Conservation (phyloP, 1,284 basidiomycete species). For the Ustilago tritici region DNA sequence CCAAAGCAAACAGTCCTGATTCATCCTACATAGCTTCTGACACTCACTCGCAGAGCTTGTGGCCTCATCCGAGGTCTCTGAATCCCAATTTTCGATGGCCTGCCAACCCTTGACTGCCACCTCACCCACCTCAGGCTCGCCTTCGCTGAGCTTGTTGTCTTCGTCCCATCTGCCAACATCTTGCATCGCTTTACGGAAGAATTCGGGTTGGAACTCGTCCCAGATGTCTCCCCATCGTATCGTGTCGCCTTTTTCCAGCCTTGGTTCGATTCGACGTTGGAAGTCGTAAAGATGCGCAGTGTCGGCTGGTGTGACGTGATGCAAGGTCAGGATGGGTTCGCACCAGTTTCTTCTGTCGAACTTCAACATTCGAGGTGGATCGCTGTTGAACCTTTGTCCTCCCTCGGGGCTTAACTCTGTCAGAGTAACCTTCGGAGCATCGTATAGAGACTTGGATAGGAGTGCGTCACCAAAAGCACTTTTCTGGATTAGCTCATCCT, state of each 20-base stretch:
- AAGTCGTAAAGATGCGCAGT: slow-evolving; percentile 39
- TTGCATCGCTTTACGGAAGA: slow-evolving; percentile 15
- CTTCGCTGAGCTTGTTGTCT: not conserved
- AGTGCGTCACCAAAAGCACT: slow-evolving; percentile 49
- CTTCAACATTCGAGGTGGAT: slow-evolving; percentile 30
- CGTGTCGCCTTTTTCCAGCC: slow-evolving; percentile 6
- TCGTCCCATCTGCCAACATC: not conserved
- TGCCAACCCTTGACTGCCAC: slow-evolving; percentile 31
- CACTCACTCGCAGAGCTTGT: slow-evolving; percentile 13
- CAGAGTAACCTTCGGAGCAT: slow-evolving; percentile 14
- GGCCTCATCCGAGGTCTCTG: slow-evolving; percentile 15
- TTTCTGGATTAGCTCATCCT: slow-evolving; percentile 29
- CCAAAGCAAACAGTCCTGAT: slow-evolving; percentile 33
- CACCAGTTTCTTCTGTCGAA: slow-evolving; percentile 36
- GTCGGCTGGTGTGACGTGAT: slow-evolving; percentile 48
- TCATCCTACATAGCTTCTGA: slow-evolving; percentile 11
- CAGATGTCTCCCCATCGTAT: slow-evolving; percentile 34
- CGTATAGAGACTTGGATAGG: slow-evolving; percentile 44
- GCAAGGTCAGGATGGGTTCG: slow-evolving; percentile 38
- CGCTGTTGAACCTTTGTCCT: slow-evolving; percentile 33
- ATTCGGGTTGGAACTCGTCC: slow-evolving; percentile 37
- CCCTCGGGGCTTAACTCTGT: slow-evolving; percentile 20
- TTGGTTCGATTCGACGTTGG: slow-evolving; percentile 24
- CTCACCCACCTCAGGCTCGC: slow-evolving; percentile 10
- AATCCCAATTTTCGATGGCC: slow-evolving; percentile 41